Base-by-base conservation (phyloP, 108 stramenopile genomes). In the Cyclotella baltica region DNA sequence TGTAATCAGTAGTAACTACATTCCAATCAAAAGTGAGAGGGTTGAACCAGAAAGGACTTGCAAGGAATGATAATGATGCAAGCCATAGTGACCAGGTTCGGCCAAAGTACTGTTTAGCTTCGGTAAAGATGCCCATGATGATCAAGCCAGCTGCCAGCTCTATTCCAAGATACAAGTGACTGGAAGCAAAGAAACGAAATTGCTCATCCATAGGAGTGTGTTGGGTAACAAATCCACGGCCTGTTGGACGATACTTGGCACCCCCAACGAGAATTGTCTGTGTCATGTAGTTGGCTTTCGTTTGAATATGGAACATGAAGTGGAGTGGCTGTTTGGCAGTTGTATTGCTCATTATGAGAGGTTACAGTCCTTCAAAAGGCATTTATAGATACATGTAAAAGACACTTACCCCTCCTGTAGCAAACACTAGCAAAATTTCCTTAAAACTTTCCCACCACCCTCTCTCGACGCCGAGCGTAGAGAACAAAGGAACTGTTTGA, bases 301-400 rank as follows among this genome's bases (percentile, higher is more conserved):
- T 99, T 75, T 98, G 98, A 80, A 99, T 99, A 81, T 99, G 98
- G 87, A 99, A 99, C 93, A 99, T 97, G 78, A 99, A 99, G 78
- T 99, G 98, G 34, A 99, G 79, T 22, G 98, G 98, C 36, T 63
- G 18, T 30, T 6, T 11, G 36, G 20, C 3, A 40, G 9, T 63
- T 38, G 62, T 6, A 38, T 4, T 13, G n/a, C n/a, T n/a, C n/a
- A n/a, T n/a, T n/a, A 20, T 8, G 38, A 38, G 62, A 19, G 37
- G n/a, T 13, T 10, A 52, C 19, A n/a, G 4, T 52, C n/a, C 51
- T 4, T n/a, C 4, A 10, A 20, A n/a, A n/a, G 8, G 29, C 5
- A 11, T 30, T 59, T 29, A 19, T 30, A 59, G 28, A 59, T 18
- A 30, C 27, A 30, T 36, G 11, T 38, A n/a, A 63, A 29, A 19